Evolutionary conservation across 2,329 filamentous ascomycete species (phyloP).

Genomic region (Beauveria asiatica): DNA sequence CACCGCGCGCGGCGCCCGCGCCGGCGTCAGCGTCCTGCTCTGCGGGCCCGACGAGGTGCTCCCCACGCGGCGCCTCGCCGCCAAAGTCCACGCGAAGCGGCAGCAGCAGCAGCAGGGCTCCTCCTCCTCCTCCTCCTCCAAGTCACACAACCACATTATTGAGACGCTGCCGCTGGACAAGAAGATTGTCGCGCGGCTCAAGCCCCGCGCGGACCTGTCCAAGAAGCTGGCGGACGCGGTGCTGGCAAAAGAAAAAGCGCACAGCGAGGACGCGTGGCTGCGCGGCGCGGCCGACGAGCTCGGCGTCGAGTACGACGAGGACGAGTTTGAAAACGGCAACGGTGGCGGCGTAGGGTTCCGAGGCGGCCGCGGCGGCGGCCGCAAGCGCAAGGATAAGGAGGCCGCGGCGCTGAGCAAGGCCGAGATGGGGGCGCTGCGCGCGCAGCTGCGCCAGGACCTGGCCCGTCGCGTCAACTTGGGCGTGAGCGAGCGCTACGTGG

Average conservation of each 20-base stretch:
- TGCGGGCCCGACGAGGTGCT: slow-evolving; percentile 87
- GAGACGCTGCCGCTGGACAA: slow-evolving; percentile 77
- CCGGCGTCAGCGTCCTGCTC: slow-evolving; percentile 76
- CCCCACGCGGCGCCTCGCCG: slow-evolving; percentile 72
- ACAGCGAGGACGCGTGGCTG: slow-evolving; percentile 78
- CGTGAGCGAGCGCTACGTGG: slow-evolving; percentile 79
- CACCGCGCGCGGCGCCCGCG: slow-evolving; percentile 73
- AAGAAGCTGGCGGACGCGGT: slow-evolving; percentile 78
- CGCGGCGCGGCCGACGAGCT: slow-evolving; percentile 80
- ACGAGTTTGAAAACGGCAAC: slow-evolving; percentile 74
- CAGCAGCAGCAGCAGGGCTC: slow-evolving; percentile 16
- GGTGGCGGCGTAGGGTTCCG: slow-evolving; percentile 38
- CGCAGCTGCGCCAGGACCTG: slow-evolving; percentile 64
- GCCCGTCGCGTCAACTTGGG: slow-evolving; percentile 72
- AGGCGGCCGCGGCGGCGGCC: slow-evolving; percentile 61
- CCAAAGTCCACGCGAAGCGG: slow-evolving; percentile 68
- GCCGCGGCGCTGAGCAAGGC: slow-evolving; percentile 60
- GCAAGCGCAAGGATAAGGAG: slow-evolving; percentile 67
- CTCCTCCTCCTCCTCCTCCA: too few species aligned
- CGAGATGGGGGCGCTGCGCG: slow-evolving; percentile 61
- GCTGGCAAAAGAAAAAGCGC: slow-evolving; percentile 80
- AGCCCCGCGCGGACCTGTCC: slow-evolving; percentile 68
- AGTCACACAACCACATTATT: slow-evolving; percentile 53
- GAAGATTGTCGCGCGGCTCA: slow-evolving; percentile 66
- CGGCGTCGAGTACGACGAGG: slow-evolving; percentile 90